Conservation (phyloP, 2,329 filamentous ascomycete genomes). For the Cryphonectria carpinicola region DNA sequence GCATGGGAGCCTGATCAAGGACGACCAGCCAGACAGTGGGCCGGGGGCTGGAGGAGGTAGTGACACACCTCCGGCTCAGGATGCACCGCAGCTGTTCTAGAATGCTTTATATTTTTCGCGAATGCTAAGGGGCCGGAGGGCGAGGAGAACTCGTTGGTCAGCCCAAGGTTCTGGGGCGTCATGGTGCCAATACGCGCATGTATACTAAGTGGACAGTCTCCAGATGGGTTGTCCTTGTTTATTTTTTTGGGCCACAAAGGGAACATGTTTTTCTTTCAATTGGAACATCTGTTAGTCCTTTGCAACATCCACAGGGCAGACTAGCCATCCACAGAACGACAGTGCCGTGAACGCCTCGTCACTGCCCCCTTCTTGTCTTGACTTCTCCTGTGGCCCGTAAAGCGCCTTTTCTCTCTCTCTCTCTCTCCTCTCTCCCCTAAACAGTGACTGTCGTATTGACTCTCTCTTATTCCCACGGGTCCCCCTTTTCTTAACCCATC, state of each 20-base stretch:
- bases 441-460: neutral
- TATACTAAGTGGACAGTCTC: conserved; percentile 14
- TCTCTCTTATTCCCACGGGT: neutral
- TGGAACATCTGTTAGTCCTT: neutral
- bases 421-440: too few relatives aligned
- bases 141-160: neutral
- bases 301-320: neutral
- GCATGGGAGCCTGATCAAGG: conserved; percentile 64
- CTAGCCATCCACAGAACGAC: neutral
- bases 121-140: too few relatives aligned
- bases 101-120: neutral
- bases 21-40: conserved; percentile 31
- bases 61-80: conserved; percentile 15
- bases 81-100: conserved; percentile 20
- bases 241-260: conserved; percentile 2
- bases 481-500: conserved; percentile 21
- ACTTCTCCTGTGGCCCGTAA: neutral
- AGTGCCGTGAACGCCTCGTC: neutral
- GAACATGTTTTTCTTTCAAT: neutral
- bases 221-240: conserved; percentile 10
- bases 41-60: conserved; percentile 24
- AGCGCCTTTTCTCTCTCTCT: neutral
- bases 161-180: conserved; percentile 9
- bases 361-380: neutral
- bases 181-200: conserved; percentile 22